These are phyloP conservation scores for Entomortierella parvispora DNA, from an alignment of 192 early-diverging fungal genomes.

Conservation along the genomic window DNA sequence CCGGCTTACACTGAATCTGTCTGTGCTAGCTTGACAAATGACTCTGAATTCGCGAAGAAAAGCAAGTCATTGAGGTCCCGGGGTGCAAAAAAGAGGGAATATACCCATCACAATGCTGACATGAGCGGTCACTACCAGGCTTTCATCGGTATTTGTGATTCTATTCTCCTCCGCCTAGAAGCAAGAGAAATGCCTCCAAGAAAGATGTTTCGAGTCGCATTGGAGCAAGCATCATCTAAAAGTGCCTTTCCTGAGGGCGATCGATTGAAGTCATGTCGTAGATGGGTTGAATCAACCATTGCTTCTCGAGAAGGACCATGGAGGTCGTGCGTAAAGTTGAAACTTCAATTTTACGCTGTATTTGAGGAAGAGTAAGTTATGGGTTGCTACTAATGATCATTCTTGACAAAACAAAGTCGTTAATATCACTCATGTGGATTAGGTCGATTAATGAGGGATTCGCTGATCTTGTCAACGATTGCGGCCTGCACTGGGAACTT, in stretches of 20 bases:
- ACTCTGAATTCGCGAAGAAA: background rate
- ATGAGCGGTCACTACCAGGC: constrained; percentile 10
- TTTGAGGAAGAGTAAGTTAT: constrained; percentile 27
- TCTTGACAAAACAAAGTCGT: no score
- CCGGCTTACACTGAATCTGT: no score
- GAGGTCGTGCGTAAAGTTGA: constrained; percentile 43
- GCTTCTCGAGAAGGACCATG: constrained; percentile 1
- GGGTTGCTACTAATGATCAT: background rate
- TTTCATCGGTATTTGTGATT: constrained; percentile 26
- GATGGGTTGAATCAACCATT: constrained; percentile 36
- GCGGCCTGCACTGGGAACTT: constrained; percentile 37
- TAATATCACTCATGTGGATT: background rate
- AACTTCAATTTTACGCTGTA: constrained; percentile 39
- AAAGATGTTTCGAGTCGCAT: background rate
- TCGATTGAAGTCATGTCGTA: background rate
- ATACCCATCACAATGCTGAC: background rate
- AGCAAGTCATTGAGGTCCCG: background rate
- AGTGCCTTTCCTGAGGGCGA: no score
- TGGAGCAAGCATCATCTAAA: background rate
- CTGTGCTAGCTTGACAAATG: constrained; percentile 5
- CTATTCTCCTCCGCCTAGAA: constrained; percentile 10
- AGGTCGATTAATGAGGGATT: constrained; percentile 31
- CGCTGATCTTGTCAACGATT: constrained; percentile 19
- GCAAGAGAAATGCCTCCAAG: constrained; percentile 8
- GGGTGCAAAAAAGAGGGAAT: background rate